These are phyloP conservation scores for Rhexocercosporidium sp. DNA, from an alignment of 2,329 filamentous ascomycete species.

Conservation along the genomic window DNA sequence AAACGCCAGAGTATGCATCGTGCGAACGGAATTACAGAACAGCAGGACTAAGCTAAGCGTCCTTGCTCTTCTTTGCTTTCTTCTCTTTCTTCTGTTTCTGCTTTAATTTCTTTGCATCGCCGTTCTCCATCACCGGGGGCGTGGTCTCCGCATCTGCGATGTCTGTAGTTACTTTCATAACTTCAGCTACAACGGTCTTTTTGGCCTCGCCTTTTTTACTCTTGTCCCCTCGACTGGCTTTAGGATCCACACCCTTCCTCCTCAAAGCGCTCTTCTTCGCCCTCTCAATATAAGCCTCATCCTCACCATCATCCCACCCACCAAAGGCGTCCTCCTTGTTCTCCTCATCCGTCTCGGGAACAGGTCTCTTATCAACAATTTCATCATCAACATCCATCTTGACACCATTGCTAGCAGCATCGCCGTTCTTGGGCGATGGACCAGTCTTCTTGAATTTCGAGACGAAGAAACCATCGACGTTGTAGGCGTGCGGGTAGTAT, in stretches of 20 bases:
- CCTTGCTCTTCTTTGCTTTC: slow-evolving; percentile 19
- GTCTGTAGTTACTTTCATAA: neutral
- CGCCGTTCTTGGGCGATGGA: slow-evolving; percentile 65
- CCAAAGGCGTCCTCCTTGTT: slow-evolving; percentile 64
- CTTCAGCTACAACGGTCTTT: neutral
- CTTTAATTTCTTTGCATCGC: neutral
- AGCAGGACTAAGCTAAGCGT: neutral
- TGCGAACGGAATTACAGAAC: neutral
- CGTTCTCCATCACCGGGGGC: neutral
- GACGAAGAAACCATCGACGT: slow-evolving; percentile 98
- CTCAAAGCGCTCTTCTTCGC: slow-evolving; percentile 77
- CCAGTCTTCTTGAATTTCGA: slow-evolving; percentile 95
- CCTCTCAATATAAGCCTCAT: slow-evolving; percentile 72
- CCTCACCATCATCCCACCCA: slow-evolving; percentile 76
- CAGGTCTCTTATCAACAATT: slow-evolving; percentile 70
- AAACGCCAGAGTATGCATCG: neutral
- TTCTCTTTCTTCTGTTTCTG: slow-evolving; percentile 14
- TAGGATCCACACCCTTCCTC: slow-evolving; percentile 75
- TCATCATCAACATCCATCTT: slow-evolving; percentile 43
- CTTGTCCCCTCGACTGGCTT: slow-evolving; percentile 52
- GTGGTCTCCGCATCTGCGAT: neutral
- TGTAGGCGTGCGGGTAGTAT: slow-evolving; percentile 90
- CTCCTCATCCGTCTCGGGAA: slow-evolving; percentile 42
- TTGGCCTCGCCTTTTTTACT: slow-evolving; percentile 27
- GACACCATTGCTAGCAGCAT: slow-evolving; percentile 30